Base-by-base conservation (phyloP, 306 rosid species). In the Quercus ilex region DNA sequence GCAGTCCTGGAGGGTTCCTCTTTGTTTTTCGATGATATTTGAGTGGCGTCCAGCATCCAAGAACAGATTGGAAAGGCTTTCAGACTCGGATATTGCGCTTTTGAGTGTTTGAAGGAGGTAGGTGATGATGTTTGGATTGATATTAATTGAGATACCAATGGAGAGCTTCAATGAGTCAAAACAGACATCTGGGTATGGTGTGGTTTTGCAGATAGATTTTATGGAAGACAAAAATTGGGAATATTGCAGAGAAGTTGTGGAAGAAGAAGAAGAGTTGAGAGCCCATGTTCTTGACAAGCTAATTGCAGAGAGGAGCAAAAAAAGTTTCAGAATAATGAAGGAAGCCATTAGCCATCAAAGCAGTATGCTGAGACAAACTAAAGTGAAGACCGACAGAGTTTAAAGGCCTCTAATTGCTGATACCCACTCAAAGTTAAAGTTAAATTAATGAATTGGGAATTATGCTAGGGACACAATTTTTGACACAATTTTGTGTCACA, bases 1-100 rank as follows among this genome's bases (percentile, higher is more conserved):
- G 58, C 97, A 91, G 78, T 91, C 97, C 73, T 89, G 88, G 55
- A 93, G 23, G 46, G 94, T 73, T 58, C 96, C 96, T 78, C 35
- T 89, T 72, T 89, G 89, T 33, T 91, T 91, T 83, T 93, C 96
- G 43, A 85, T 67, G 74, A 93, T 86, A 83, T 73, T 83, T 6
- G 76, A 43, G n/a, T 69, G 80, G 2, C 86, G 78, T 3, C 86
- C 85, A 0, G 88, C 91, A 64, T 71, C 71, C 52, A 71, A 71
- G 78, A 93, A 73, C 13, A 87, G 80, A 71, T 74, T 72, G n/a
- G 91, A 85, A 67, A 93, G 90, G 56, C 91, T 89, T 64, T 82
- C 83, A 71, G 92, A 82, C 77, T 93, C 89, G 1, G 92, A 86
- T 58, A 88, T 84, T 0, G 97, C 87, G 3, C 8, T 75, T 81